Conservation (phyloP, 306 rosid species). For the Trifolium subterraneum region DNA sequence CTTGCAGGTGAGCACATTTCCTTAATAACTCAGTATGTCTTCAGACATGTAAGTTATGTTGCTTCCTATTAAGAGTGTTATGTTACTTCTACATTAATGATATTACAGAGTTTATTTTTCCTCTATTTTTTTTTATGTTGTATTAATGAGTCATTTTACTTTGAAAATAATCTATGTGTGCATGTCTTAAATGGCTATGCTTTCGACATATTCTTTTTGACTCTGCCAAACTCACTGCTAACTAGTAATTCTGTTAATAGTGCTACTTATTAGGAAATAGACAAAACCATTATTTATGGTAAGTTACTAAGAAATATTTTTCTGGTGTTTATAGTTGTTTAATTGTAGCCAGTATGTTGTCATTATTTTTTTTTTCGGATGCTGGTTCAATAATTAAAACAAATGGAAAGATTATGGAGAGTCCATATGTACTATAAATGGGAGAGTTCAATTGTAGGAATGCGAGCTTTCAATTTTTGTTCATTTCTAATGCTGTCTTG, state of each 20-base stretch:
- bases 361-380: constrained; percentile 1
- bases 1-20: constrained; percentile 70
- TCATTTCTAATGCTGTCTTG: constrained; percentile 3
- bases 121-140: background rate
- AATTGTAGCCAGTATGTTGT: constrained; percentile 8
- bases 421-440: background rate
- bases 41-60: constrained; percentile 2
- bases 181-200: constrained; percentile 11
- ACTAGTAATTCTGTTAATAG: constrained; percentile 20
- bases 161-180: background rate
- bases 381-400: background rate
- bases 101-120: background rate
- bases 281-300: background rate
- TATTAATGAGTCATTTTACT: constrained; percentile 20
- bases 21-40: constrained; percentile 1
- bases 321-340: constrained; percentile 11
- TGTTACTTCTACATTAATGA: background rate
- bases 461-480: background rate
- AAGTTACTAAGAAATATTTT: background rate
- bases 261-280: background rate
- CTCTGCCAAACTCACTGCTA: background rate
- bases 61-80: background rate
- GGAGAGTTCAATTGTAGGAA: constrained; percentile 15
- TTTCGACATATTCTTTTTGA: background rate
- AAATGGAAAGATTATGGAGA: constrained; percentile 14